Conservation (phyloP, 2,329 filamentous ascomycete species). For the Fusarium brevicatenulatum region DNA sequence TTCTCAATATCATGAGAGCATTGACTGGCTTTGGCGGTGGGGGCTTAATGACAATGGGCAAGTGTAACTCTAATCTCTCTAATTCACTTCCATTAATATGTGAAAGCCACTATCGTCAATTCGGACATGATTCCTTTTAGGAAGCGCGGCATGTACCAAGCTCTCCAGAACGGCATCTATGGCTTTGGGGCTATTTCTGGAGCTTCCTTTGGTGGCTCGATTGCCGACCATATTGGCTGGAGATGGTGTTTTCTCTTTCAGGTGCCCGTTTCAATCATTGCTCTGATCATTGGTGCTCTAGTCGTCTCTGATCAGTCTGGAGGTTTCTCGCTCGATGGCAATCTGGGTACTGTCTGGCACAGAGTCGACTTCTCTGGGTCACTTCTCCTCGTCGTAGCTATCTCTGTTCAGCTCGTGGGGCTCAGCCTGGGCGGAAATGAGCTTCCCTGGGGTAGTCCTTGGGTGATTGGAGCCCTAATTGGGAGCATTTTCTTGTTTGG, state of each 20-base stretch:
- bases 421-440: constrained; percentile 67
- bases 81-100: background rate
- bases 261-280: constrained; percentile 67
- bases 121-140: constrained; percentile 71
- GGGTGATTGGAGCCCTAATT: constrained; percentile 58
- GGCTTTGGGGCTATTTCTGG: constrained; percentile 72
- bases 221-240: constrained; percentile 74
- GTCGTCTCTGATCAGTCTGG: constrained; percentile 60
- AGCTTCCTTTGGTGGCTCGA: constrained; percentile 70
- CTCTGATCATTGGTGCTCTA: constrained; percentile 62
- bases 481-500: constrained; percentile 56
- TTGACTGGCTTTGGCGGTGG: constrained; percentile 76
- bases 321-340: constrained; percentile 43
- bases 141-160: constrained; percentile 67
- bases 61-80: constrained; percentile 21
- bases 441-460: constrained; percentile 61
- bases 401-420: constrained; percentile 67
- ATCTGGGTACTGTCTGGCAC: constrained; percentile 57
- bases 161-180: constrained; percentile 68
- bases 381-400: constrained; percentile 64
- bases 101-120: constrained; percentile 63
- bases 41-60: constrained; percentile 76
- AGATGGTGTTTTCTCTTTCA: constrained; percentile 73
- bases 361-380: constrained; percentile 69
- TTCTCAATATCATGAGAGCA: constrained; percentile 72